phyloP scores from a whole-genome alignment of 2,329 filamentous ascomycete genomes.

The Trichoderma cornu-damae region DNA sequence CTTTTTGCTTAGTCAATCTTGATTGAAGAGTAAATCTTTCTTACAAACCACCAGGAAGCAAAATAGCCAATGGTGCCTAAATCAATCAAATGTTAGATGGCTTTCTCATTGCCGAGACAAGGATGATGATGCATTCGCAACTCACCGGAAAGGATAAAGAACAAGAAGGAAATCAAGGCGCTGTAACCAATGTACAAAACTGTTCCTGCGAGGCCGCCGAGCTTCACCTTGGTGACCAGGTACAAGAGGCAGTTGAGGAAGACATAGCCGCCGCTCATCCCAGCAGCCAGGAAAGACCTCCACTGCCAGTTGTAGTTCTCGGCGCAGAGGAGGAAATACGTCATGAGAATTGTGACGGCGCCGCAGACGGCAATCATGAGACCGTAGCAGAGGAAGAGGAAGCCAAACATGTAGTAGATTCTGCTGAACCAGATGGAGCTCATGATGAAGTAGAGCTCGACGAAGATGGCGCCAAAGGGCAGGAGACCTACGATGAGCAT shows the following conservation, averaged over 20 bases:
- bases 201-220: slow-evolving; percentile 77
- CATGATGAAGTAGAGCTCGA: slow-evolving; percentile 99
- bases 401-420: slow-evolving; percentile 99
- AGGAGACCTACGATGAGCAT: slow-evolving; percentile 89
- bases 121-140: slow-evolving; percentile 22
- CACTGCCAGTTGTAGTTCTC: slow-evolving; percentile 99
- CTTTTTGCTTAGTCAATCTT: slow-evolving; percentile 71
- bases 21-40: slow-evolving; percentile 94
- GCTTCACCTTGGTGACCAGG: slow-evolving; percentile 80
- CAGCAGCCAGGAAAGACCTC: slow-evolving; percentile 87
- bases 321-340: slow-evolving; percentile 91
- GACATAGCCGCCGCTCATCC: slow-evolving; percentile 85
- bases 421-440: slow-evolving; percentile 97
- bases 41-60: slow-evolving; percentile 87
- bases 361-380: slow-evolving; percentile 96
- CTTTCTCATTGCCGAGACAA: neutral
- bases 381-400: slow-evolving; percentile 94
- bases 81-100: slow-evolving; percentile 20
- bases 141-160: slow-evolving; percentile 91
- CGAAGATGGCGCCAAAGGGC: slow-evolving; percentile 94
- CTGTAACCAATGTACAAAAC: slow-evolving; percentile 94
- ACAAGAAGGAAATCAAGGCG: slow-evolving; percentile 78
- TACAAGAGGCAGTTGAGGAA: slow-evolving; percentile 89
- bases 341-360: slow-evolving; percentile 85
- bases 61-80: slow-evolving; percentile 93